Evolutionary conservation across 352 stramenopile species (phyloP).

Genomic region (Globisporangium cederbergense): DNA sequence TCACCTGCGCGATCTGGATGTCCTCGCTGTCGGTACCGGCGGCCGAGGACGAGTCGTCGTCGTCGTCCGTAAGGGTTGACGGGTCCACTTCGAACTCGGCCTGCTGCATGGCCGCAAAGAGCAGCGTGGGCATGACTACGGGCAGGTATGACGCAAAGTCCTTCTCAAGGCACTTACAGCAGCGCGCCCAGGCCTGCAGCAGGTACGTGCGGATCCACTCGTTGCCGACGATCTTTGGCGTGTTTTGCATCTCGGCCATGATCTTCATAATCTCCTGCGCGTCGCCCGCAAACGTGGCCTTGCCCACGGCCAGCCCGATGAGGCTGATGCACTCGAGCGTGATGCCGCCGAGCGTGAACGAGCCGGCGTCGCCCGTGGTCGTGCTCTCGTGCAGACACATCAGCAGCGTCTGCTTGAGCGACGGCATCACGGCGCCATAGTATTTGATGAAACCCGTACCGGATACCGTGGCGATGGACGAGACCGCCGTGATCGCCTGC

Average conservation of each 20-base stretch:
- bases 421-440: constrained; percentile 70
- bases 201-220: constrained; percentile 84
- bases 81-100: constrained; percentile 84
- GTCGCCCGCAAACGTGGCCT: constrained; percentile 65
- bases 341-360: constrained; percentile 81
- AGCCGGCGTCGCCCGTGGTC: constrained; percentile 29
- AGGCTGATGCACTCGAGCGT: constrained; percentile 83
- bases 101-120: constrained; percentile 75
- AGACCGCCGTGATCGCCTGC: constrained; percentile 79
- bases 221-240: constrained; percentile 69
- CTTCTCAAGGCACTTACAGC: constrained; percentile 67
- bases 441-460: constrained; percentile 65
- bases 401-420: constrained; percentile 67
- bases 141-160: constrained; percentile 80
- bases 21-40: constrained; percentile 53
- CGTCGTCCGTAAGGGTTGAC: constrained; percentile 44
- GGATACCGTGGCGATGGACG: constrained; percentile 67
- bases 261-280: constrained; percentile 77
- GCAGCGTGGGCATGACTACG: constrained; percentile 77
- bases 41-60: constrained; percentile 38
- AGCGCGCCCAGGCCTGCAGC: constrained; percentile 75
- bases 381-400: constrained; percentile 59
- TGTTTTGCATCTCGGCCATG: constrained; percentile 85
- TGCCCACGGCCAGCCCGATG: constrained; percentile 72
- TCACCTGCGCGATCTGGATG: constrained; percentile 81